A percentile compares a stretch with the other conserved stretches of the same genome.
These are phyloP conservation scores for Gamarada debralockiae DNA, from an alignment of 495 filamentous ascomycete genomes.

Conservation along the genomic window DNA sequence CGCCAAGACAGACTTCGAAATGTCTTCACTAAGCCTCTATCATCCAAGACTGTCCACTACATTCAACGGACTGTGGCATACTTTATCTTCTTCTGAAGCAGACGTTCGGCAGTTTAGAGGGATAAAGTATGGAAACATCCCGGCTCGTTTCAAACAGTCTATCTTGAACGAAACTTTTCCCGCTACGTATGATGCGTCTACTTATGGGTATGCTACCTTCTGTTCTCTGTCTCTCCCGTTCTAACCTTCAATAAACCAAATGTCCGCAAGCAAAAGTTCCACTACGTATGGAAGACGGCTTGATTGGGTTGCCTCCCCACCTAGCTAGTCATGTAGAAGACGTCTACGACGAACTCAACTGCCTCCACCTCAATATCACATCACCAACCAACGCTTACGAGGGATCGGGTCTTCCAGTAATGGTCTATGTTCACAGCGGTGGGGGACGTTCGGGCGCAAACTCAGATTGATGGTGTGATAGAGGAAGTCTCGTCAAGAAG, in stretches of 20 bases:
- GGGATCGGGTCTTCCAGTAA: no score
- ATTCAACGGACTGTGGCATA: constrained; percentile 2
- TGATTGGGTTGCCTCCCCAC: constrained; percentile 3
- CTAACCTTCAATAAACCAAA: constrained; percentile 25
- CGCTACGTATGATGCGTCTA: not conserved
- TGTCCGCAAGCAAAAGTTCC: constrained; percentile 28
- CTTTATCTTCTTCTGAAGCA: not conserved
- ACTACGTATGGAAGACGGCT: not conserved
- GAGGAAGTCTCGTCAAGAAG: no score
- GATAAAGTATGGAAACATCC: constrained; percentile 12
- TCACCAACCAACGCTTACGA: no score
- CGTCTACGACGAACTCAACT: constrained; percentile 33
- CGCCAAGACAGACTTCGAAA: not conserved
- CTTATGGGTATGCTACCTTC: constrained; percentile 10
- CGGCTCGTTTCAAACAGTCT: constrained; percentile 9
- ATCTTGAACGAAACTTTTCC: not conserved
- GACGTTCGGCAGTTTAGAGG: constrained; percentile 25
- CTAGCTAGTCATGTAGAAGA: not conserved
- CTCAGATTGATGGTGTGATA: no score
- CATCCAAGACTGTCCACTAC: constrained; percentile 5
- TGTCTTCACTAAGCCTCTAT: not conserved
- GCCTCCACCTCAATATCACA: no score
- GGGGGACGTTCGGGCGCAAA: no score
- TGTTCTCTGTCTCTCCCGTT: not conserved
- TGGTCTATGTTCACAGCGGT: no score